These are phyloP conservation scores for Termitomyces sp. DNA, from an alignment of 768 basidiomycete species.

Conservation along the genomic window DNA sequence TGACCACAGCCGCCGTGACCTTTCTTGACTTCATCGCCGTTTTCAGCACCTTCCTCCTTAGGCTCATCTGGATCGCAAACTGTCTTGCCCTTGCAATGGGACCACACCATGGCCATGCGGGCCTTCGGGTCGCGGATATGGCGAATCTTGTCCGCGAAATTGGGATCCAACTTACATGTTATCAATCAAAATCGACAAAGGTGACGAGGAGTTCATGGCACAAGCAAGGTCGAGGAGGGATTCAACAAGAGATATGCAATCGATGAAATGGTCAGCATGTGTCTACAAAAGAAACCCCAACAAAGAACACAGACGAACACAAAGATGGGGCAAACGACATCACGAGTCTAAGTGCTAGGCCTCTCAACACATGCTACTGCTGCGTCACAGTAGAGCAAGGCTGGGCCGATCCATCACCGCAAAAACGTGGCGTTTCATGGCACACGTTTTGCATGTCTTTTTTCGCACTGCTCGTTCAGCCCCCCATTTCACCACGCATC, in stretches of 20 bases:
- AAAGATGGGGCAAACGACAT: slow-evolving; percentile 59
- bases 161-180: slow-evolving; percentile 71
- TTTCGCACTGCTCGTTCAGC: slow-evolving; percentile 95
- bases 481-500: slow-evolving; percentile 95
- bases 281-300: slow-evolving; percentile 31
- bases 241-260: slow-evolving; percentile 47
- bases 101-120: slow-evolving; percentile 85
- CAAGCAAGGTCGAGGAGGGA: slow-evolving; percentile 10
- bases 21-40: slow-evolving; percentile 72
- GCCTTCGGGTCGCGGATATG: slow-evolving; percentile 83
- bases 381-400: slow-evolving; percentile 72
- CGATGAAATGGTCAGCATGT: slow-evolving; percentile 64
- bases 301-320: slow-evolving; percentile 28
- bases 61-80: slow-evolving; percentile 86
- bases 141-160: slow-evolving; percentile 83
- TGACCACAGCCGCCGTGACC: slow-evolving; percentile 99
- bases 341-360: slow-evolving; percentile 60
- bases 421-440: slow-evolving; percentile 29
- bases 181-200: slow-evolving; percentile 19
- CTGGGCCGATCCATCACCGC: slow-evolving; percentile 45
- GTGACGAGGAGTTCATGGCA: slow-evolving; percentile 23
- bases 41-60: slow-evolving; percentile 79
- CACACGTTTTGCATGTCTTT: slow-evolving; percentile 42
- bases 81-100: slow-evolving; percentile 84
- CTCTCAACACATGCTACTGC: slow-evolving; percentile 48